phyloP scores from a whole-genome alignment of 441 rosid genomes.

The Mallotus japonicus region DNA sequence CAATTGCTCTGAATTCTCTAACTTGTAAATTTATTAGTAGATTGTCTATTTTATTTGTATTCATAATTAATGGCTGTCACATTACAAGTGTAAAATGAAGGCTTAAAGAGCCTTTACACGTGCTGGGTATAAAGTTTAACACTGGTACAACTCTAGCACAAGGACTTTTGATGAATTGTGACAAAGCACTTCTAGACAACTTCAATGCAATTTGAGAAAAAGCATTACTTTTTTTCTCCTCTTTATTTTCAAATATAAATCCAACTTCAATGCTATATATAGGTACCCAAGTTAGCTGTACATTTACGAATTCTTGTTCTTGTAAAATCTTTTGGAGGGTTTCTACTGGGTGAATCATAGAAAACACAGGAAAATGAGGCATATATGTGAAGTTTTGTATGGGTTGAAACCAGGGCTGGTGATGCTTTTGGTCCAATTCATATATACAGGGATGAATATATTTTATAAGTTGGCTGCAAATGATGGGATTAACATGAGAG shows the following conservation, averaged over 20 bases:
- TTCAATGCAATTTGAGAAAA: constrained; percentile 1
- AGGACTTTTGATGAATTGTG: background rate
- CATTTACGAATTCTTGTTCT: background rate
- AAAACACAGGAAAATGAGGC: background rate
- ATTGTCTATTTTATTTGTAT: no score
- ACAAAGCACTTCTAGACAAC: background rate
- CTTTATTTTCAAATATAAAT: no score
- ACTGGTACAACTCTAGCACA: background rate
- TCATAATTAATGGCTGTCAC: no score
- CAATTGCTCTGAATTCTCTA: no score
- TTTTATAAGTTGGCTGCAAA: constrained; percentile 25
- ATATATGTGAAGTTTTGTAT: constrained; percentile 3
- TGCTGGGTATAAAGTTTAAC: background rate
- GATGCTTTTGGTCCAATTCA: constrained; percentile 27
- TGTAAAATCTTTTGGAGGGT: background rate
- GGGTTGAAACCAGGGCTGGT: constrained; percentile 16
- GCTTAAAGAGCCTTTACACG: constrained; percentile 16
- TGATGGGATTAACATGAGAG: constrained; percentile 32
- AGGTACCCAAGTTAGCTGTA: background rate
- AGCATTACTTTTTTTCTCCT: background rate
- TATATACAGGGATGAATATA: constrained; percentile 18
- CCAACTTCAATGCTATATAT: background rate
- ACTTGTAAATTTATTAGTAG: no score
- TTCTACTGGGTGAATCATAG: no score
- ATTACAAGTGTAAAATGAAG: constrained; percentile 12